Evolutionary conservation across 2,329 filamentous ascomycete species (phyloP).

Genomic region (Trichoderma hamatum): DNA sequence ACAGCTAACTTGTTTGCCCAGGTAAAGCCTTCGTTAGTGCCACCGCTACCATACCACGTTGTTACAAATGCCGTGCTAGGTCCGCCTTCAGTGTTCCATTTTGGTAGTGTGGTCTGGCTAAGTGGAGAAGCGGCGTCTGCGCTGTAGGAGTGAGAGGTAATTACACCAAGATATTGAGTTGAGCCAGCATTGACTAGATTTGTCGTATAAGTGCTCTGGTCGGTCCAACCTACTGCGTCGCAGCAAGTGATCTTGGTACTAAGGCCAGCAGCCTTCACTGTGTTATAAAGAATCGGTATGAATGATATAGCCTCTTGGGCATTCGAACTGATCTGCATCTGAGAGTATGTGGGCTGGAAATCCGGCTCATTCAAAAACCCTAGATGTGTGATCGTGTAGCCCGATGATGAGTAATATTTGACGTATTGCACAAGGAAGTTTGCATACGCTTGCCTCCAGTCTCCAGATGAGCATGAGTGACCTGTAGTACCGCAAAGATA

Average conservation of each 20-base stretch:
- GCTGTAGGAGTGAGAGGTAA: slow-evolving; percentile 11
- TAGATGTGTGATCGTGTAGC: slow-evolving; percentile 14
- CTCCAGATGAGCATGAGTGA: slow-evolving; percentile 11
- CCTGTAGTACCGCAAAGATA: slow-evolving; percentile 11
- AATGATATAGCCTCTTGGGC: slow-evolving; percentile 19
- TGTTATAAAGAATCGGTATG: slow-evolving; percentile 10
- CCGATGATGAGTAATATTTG: slow-evolving; percentile 11
- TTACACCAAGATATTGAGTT: slow-evolving; percentile 2
- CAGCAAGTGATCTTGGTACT: slow-evolving; percentile 15
- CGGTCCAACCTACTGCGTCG: slow-evolving; percentile 11
- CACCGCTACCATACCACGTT: slow-evolving; percentile 13
- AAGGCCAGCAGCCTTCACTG: slow-evolving; percentile 10
- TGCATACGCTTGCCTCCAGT: slow-evolving; percentile 19
- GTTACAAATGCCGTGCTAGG: slow-evolving; percentile 5
- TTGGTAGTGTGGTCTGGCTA: slow-evolving; percentile 4
- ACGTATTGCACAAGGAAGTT: slow-evolving; percentile 20
- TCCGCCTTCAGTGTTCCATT: slow-evolving; percentile 19
- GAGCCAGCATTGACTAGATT: slow-evolving; percentile 16
- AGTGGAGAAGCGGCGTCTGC: slow-evolving; percentile 8
- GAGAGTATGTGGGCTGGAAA: slow-evolving; percentile 7
- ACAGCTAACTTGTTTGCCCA: slow-evolving; percentile 17
- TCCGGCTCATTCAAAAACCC: slow-evolving; percentile 18
- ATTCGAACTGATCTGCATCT: slow-evolving; percentile 18
- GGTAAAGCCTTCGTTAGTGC: slow-evolving; percentile 12
- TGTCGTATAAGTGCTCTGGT: slow-evolving; percentile 15